Percentiles rank a stretch among this genome's conserved stretches.
Conservation (phyloP, 306 rosid genomes). For the Vicia villosa region DNA sequence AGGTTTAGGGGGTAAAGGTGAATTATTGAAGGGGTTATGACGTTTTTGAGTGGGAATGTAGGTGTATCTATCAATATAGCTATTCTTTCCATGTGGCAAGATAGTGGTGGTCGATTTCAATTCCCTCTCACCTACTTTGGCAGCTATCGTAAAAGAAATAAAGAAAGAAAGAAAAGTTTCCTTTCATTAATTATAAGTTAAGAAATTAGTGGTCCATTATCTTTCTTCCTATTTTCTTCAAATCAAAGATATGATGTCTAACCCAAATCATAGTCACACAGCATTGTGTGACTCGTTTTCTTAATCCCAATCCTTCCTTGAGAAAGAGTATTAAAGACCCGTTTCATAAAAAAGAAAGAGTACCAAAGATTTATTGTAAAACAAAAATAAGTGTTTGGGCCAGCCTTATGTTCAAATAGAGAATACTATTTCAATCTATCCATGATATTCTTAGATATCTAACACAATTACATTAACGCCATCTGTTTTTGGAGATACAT, state of each 20-base stretch:
- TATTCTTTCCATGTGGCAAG: slow-evolving; percentile 28
- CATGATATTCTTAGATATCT: too few species aligned
- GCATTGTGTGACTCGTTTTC: not conserved
- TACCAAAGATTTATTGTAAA: too few species aligned
- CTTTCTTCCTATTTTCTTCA: slow-evolving; percentile 14
- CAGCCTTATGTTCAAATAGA: too few species aligned
- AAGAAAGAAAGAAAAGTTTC: slow-evolving; percentile 29
- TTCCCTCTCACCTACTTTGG: slow-evolving; percentile 32
- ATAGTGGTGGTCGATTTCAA: slow-evolving; percentile 52
- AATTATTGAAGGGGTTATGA: slow-evolving; percentile 38
- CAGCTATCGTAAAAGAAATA: slow-evolving; percentile 12
- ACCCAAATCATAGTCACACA: not conserved
- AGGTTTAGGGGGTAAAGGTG: slow-evolving; percentile 9
- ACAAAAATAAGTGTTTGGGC: too few species aligned
- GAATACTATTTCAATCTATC: too few species aligned
- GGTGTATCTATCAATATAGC: not conserved
- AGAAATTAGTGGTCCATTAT: slow-evolving; percentile 26
- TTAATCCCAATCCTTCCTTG: not conserved
- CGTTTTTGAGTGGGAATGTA: slow-evolving; percentile 27
- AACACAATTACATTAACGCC: too few species aligned
- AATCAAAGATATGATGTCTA: slow-evolving; percentile 19
- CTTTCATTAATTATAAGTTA: slow-evolving; percentile 23
- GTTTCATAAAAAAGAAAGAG: too few species aligned
- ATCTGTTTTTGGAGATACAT: too few species aligned
- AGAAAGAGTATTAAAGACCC: too few species aligned